Evolutionary conservation across 805 yeast species (phyloP), one percentile per base, ranked within the genome.

Genomic region (Saturnispora ahearnii): DNA sequence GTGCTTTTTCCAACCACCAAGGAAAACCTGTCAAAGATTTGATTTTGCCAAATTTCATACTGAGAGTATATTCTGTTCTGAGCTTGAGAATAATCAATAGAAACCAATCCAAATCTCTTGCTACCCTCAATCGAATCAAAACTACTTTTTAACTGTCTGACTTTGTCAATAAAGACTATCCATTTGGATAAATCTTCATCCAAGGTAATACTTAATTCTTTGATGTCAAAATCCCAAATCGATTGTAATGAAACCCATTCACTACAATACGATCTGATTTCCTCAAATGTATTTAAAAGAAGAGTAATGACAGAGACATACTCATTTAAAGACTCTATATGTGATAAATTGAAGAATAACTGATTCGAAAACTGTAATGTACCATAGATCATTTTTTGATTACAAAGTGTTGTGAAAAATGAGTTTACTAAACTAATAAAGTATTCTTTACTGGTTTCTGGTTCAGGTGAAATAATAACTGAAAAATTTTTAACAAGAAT

Each of bases 31-130:
- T 55, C 52, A 7, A 74, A 41, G 6, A 81, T 59, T 2, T 70
- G 70, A 38, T 65, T 68, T 53, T 80, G 84, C 79, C 87, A 84
- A 2, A 60, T 54, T 51, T 81, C 84, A 65, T 77, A 82, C 56
- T 76, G 79, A 1, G 58, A 32, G 32, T 52, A 56, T 2, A 81
- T 70, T 34, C 79, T 65, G 0, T 74, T 60, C 52, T 80, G 84
- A 2, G 82, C 82, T 13, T 73, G 73, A 8, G 73, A 71, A 58
- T 71, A 78, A 40, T 76, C 71, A 34, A 86, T 61, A 0, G 52
- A 44, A 13, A 73, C 48, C 1, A 60, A 51, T 0, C 83, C 84
- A 57, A 79, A 69, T 0, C 22, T 34, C 30, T 62, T 62, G 1
- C 51, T 54, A 0, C 73, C 62, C 8, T 72, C 77, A 10, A 76